Conservation (phyloP, 2,329 filamentous ascomycete genomes). For the Aspergillus sclerotialis region DNA sequence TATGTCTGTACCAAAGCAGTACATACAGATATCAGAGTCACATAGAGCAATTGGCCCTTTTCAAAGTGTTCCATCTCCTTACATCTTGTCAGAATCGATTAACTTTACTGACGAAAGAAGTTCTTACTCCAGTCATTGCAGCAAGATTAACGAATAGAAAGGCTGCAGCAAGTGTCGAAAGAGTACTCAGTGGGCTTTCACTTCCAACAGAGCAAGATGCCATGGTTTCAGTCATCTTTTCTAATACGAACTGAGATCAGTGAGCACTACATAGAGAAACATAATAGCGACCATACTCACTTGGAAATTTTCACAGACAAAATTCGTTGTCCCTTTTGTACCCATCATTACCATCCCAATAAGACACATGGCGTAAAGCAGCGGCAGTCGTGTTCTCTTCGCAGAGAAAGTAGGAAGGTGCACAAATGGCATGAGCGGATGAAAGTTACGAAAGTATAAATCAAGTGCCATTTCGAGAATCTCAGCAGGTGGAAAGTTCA, state of each 20-base stretch:
- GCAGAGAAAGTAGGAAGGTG: slow-evolving; percentile 49
- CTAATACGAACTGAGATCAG: slow-evolving; percentile 24
- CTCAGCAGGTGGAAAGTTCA: slow-evolving; percentile 44
- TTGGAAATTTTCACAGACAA: slow-evolving; percentile 42
- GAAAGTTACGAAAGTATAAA: slow-evolving; percentile 48
- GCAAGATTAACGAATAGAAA: slow-evolving; percentile 45
- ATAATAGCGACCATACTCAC: slow-evolving; percentile 11
- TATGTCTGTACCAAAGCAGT: slow-evolving; percentile 1
- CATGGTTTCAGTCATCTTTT: slow-evolving; percentile 38
- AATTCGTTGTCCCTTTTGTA: slow-evolving; percentile 45
- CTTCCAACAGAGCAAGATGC: slow-evolving; percentile 35
- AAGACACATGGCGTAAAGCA: slow-evolving; percentile 48
- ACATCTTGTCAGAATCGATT: slow-evolving; percentile 3
- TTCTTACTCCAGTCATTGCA: slow-evolving; percentile 39
- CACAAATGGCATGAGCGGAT: slow-evolving; percentile 47
- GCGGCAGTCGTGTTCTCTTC: slow-evolving; percentile 39
- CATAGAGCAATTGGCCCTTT: slow-evolving; percentile 46
- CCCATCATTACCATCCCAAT: slow-evolving; percentile 47
- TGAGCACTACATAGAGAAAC: too few relatives aligned
- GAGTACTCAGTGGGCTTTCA: slow-evolving; percentile 34
- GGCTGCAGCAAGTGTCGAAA: slow-evolving; percentile 42
- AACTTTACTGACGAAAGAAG: background rate
- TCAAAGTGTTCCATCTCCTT: slow-evolving; percentile 39
- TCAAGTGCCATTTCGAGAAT: slow-evolving; percentile 49
- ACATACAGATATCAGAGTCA: slow-evolving; percentile 41